Evolutionary conservation across 2,329 filamentous ascomycete species (phyloP).

Genomic region (Neofusicoccum cordaticola): DNA sequence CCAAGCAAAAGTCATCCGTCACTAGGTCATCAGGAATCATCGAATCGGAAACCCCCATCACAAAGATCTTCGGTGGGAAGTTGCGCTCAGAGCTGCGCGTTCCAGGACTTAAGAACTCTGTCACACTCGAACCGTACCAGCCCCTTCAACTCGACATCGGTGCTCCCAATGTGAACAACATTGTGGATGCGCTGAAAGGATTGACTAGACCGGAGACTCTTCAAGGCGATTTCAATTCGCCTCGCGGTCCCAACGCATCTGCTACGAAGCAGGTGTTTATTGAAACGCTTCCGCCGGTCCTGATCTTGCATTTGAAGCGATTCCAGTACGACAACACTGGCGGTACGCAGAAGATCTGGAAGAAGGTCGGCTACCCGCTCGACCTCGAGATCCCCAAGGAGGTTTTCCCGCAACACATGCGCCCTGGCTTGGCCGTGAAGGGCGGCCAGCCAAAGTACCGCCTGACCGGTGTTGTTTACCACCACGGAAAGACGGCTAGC

Average conservation of each 20-base stretch:
- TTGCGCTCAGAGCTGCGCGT: constrained; percentile 86
- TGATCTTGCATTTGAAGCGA: constrained; percentile 93
- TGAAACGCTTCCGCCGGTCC: constrained; percentile 82
- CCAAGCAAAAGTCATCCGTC: constrained; percentile 81
- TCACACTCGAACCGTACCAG: constrained; percentile 91
- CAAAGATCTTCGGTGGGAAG: constrained; percentile 90
- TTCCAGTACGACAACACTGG: constrained; percentile 91
- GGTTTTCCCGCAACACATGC: constrained; percentile 74
- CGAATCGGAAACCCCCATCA: constrained; percentile 75
- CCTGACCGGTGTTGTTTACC: constrained; percentile 88
- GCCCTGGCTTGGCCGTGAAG: constrained; percentile 62
- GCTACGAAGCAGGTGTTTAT: constrained; percentile 96
- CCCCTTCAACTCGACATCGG: constrained; percentile 94
- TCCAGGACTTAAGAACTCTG: constrained; percentile 81
- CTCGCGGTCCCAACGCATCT: constrained; percentile 70
- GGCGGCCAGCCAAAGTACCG: constrained; percentile 77
- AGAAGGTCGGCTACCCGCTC: constrained; percentile 91
- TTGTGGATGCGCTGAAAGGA: constrained; percentile 83
- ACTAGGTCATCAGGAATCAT: constrained; percentile 81
- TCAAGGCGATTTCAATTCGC: constrained; percentile 78
- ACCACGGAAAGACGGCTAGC: constrained; percentile 94
- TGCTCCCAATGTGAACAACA: constrained; percentile 80
- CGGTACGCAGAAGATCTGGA: constrained; percentile 96
- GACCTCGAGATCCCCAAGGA: constrained; percentile 93
- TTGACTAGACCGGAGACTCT: constrained; percentile 81